Base-by-base conservation (phyloP, 331 rosid genomes). In the Quercus phellos region DNA sequence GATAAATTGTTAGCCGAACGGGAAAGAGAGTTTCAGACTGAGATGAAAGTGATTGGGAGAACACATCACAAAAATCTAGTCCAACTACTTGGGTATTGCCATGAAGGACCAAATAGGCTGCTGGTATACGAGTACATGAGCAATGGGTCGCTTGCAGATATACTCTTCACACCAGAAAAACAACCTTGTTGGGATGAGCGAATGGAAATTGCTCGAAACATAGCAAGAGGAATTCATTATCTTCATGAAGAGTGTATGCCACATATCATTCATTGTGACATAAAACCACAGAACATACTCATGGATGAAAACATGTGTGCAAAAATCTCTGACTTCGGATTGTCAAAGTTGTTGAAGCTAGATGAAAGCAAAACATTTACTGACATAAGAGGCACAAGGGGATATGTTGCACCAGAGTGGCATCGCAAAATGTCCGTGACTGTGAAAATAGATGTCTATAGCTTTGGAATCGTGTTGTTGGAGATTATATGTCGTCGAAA, bases 51-150 rank as follows among this genome's bases (percentile, higher is more conserved):
- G 4, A 82, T 81, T 1, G 81, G 81, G 3, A 72, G 46, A 66
- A 85, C 85, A 4, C 80, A 80, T 69, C 88, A 84, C 50, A 73
- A 58, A 29, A 77, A 80, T 24, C 56, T 80, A 9, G 77, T 84
- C 4, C 72, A 35, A 19, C 77, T 84, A 60, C 74, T 84, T 4
- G 80, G 88, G 4, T 84, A 67, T 60, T 84, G 80, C 27, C 74
- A 59, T 4, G 80, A 84, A 0, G 80, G 82, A 55, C 7, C 68
- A 0, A 63, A 55, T 4, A 84, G 63, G 75, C 83, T 81, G 22
- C 4, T 85, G 22, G 74, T 85, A 2, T 78, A 81, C 6, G 88
- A 85, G 70, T 85, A 30, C 78, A 81, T 85, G 85, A 60, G 27
- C 32, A 85, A 81, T 2, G 83, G 85, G 3, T 81, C 85, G 0